Percentiles rank a stretch among this genome's conserved stretches.
Evolutionary conservation across 768 basidiomycete genomes (phyloP).

Genomic region (Auricularia sp.): DNA sequence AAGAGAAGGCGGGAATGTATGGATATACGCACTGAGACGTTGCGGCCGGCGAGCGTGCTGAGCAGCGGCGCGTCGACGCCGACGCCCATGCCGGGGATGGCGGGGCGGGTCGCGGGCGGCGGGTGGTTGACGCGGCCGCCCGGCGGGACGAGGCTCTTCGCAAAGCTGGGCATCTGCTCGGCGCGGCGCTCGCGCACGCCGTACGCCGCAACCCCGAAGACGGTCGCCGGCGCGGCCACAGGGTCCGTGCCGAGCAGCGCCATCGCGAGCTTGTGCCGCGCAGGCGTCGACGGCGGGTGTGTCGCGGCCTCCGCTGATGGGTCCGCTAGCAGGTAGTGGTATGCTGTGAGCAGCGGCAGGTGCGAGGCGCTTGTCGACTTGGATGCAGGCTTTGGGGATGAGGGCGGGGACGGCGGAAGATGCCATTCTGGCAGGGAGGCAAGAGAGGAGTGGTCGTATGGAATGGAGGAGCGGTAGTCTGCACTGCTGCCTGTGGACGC

Average conservation of each 20-base stretch:
- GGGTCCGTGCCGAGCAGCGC: constrained; percentile 36
- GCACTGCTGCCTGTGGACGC: constrained; percentile 41
- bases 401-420: constrained; percentile 35
- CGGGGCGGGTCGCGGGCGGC: neutral
- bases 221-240: neutral
- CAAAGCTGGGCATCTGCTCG: neutral
- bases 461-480: constrained; percentile 51
- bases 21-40: neutral
- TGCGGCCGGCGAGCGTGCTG: neutral
- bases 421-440: constrained; percentile 59
- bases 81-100: neutral
- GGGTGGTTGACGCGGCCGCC: neutral
- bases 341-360: constrained; percentile 54
- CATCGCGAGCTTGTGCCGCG: constrained; percentile 69
- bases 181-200: no score
- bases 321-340: constrained; percentile 58
- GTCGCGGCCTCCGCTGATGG: constrained; percentile 45
- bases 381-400: constrained; percentile 13
- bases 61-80: neutral
- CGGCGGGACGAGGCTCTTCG: neutral
- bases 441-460: constrained; percentile 65
- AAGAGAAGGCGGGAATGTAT: neutral
- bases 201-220: neutral
- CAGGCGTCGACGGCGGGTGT: constrained; percentile 40
- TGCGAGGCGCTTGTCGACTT: constrained; percentile 40